Evolutionary conservation across 2,329 filamentous ascomycete genomes (phyloP), one percentile per base, ranked within the genome.

Genomic region (Calonectria crousiana): DNA sequence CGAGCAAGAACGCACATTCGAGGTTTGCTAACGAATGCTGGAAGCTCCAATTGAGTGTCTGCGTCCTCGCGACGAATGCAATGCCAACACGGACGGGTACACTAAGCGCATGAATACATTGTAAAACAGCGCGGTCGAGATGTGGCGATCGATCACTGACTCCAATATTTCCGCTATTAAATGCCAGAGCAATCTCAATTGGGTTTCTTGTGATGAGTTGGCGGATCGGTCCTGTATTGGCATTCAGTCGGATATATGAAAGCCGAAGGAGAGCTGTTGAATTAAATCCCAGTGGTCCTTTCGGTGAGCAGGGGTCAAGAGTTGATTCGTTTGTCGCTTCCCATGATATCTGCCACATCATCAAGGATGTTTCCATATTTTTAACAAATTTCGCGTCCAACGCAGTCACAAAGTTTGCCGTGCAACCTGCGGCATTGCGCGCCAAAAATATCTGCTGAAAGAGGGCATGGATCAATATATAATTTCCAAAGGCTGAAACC

Each of bases 1-100:
- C 85, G 1, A 88, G 80, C 6, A 88, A 74, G 1, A 88, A 78
- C 0, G 89, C 88, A 70, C 89, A 90, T 76, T 90, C 88, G 20
- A 90, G 80, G 73, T 87, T 89, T 80, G 88, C 89, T 8, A 90
- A 82, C 1, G 88, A 88, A 76, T 90, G 89, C 76, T 90, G 88
- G 34, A 90, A 88, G 47, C 87, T 88, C 89, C 89, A 90, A 78
- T 89, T 88, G 69, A 89, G 87, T 1, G 88, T 89, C 78, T 90
- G 88, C 2, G 87, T 89, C 58, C 85, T 84, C 4, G 89, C 88
- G 47, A 90, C 88, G 66, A 89, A 89, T 65, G 88, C 85, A 65
- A 90, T 87, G 2, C 89, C 89, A 11, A 90, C 84, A 51, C 88
- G 84, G 4, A 90, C 87, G 0, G 88, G 89, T 32, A 90, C 89